Percentiles rank a stretch among this genome's conserved stretches.
Conservation (phyloP, 2,329 filamentous ascomycete species). For the Clonostachys solani region DNA sequence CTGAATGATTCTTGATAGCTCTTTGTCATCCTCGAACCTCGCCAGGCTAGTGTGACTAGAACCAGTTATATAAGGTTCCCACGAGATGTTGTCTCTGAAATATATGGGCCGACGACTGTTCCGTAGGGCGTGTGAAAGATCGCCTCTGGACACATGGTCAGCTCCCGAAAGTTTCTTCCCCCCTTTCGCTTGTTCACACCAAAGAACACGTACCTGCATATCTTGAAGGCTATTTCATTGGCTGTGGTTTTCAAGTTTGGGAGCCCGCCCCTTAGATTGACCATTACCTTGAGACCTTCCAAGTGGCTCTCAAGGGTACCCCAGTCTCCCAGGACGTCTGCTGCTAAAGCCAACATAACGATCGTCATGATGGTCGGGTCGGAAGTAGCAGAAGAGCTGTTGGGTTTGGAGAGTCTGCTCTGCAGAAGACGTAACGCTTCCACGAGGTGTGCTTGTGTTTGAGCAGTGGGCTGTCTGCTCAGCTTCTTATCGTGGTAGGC, state of each 20-base stretch:
- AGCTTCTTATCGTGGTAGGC: not conserved
- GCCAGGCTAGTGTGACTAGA: not conserved
- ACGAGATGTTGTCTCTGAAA: not conserved
- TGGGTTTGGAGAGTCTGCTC: not conserved
- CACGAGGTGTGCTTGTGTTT: not conserved
- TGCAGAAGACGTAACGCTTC: not conserved
- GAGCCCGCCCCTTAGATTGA: not conserved
- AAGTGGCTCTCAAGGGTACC: not conserved
- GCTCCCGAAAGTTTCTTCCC: too few species aligned
- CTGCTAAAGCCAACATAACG: not conserved
- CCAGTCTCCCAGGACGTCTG: not conserved
- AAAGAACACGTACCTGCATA: not conserved
- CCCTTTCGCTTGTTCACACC: too few species aligned
- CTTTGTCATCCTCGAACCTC: not conserved
- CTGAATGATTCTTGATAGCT: not conserved
- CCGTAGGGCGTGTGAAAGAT: not conserved
- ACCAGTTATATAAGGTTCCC: not conserved
- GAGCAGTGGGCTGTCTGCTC: not conserved
- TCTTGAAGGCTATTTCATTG: not conserved
- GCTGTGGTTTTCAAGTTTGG: not conserved
- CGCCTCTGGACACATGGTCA: not conserved
- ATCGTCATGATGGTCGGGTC: not conserved
- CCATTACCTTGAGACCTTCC: not conserved
- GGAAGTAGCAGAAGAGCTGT: not conserved
- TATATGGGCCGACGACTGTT: not conserved